Evolutionary conservation across 208 protist genomes (phyloP).

Genomic region (Leishmania arabica): DNA sequence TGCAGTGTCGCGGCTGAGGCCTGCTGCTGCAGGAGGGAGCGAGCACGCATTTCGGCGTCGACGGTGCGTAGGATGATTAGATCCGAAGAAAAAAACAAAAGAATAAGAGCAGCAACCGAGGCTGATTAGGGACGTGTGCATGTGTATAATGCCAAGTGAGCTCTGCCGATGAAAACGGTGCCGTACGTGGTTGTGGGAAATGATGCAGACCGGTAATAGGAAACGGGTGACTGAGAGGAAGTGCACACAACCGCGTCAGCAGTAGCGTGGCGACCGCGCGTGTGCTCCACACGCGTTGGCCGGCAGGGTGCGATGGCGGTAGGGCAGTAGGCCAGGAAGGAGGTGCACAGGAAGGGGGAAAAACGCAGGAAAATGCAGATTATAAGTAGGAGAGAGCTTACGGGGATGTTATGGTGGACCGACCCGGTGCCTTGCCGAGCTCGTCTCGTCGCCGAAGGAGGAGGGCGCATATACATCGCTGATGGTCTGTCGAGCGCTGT

Average conservation of each 20-base stretch:
- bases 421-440: neutral
- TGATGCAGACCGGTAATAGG: neutral
- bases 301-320: neutral
- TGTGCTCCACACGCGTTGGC: neutral
- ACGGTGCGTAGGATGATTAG: neutral
- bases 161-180: neutral
- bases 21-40: slow-evolving; percentile 15
- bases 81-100: neutral
- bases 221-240: neutral
- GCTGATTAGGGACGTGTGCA: neutral
- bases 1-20: slow-evolving; percentile 19
- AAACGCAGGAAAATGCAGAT: neutral
- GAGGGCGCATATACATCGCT: neutral
- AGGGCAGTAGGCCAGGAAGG: neutral
- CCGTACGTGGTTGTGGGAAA: neutral
- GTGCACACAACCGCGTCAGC: neutral
- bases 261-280: neutral
- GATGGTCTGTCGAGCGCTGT: neutral
- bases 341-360: neutral
- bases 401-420: too few species aligned
- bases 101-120: neutral
- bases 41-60: slow-evolving; percentile 17
- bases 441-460: neutral
- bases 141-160: neutral
- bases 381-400: neutral